Evolutionary conservation across 352 stramenopile species (phyloP), one percentile per base, ranked within the genome.

Genomic region (Phytophthora citrophthora): DNA sequence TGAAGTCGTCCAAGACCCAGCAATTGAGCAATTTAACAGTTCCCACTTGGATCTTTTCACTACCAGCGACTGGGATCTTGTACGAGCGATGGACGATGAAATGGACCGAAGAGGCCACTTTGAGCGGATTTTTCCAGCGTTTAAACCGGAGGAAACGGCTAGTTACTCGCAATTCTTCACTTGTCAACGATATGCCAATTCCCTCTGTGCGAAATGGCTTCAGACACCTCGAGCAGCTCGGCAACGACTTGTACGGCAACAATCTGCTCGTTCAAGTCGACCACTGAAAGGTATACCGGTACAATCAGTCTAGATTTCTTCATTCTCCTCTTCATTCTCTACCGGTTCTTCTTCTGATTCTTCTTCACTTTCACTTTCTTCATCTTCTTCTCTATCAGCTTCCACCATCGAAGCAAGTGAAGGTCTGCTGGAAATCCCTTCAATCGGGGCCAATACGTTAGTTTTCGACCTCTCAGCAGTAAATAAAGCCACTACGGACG

Each of bases 41-140:
- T 62, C 66, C 0, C 81, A 92, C 57, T 45, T 92, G 26, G 70
- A 82, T 38, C 57, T 88, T 6, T 87, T 94, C 49, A 65, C 74
- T 3, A 15, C 54, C 0, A 76, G 56, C 24, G 86, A 94, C 68
- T 89, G 81, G 78, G 61, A 83, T 5, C 76, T 90, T 16, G 61
- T 94, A 2, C 54, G 86, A 16, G 20, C 71, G 12, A 89, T 93
- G 75, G 86, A 91, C 18, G 86, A 90, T 57, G 86, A 94, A 60
- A 81, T 86, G 61, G 72, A 88, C 41, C 81, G 86, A 0, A 45
- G 75, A 2, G 86, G 86, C 4, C 76, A 94, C 51, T 94, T 94
- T 60, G 70, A 91, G 24, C 77, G 83, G 9, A 81, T 94, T 32
- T 94, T 78, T 40, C 86, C 86, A 8, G 64, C 59, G n/a, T 61